These are phyloP conservation scores for Pythium grandisporangium DNA, from an alignment of 352 stramenopile species.

Conservation along the genomic window DNA sequence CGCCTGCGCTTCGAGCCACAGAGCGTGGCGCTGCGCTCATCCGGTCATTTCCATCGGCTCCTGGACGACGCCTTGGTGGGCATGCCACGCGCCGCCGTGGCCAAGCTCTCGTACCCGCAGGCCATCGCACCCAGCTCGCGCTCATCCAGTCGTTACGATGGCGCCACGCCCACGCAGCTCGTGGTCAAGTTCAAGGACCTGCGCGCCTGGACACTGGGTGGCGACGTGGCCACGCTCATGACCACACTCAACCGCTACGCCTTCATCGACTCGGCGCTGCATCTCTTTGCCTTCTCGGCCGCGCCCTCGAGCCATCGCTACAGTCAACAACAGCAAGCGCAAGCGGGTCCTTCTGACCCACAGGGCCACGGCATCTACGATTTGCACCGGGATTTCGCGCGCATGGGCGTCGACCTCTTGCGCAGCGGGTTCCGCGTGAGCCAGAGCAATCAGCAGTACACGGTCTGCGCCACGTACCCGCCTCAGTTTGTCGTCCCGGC, in stretches of 20 bases:
- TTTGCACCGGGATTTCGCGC: constrained; percentile 50
- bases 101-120: constrained; percentile 68
- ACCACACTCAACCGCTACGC: constrained; percentile 58
- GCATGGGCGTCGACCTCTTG: constrained; percentile 58
- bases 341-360: constrained; percentile 11
- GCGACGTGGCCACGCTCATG: constrained; percentile 56
- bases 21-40: constrained; percentile 24
- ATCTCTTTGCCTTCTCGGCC: constrained; percentile 73
- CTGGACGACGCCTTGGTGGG: constrained; percentile 53
- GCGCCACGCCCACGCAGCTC: constrained; percentile 35
- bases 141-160: constrained; percentile 13
- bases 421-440: constrained; percentile 36
- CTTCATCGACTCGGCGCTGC: constrained; percentile 62
- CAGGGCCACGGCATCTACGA: constrained; percentile 58
- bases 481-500: constrained; percentile 62
- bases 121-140: too few species aligned
- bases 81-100: constrained; percentile 47
- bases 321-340: not conserved
- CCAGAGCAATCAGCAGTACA: constrained; percentile 53
- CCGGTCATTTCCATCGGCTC: constrained; percentile 40
- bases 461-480: constrained; percentile 79
- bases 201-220: constrained; percentile 53
- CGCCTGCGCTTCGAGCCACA: constrained; percentile 63
- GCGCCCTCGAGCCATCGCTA: too few species aligned
- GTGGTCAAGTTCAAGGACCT: constrained; percentile 81